phyloP scores from a whole-genome alignment of 495 filamentous ascomycete species.

The Neurospora sublineolata region DNA sequence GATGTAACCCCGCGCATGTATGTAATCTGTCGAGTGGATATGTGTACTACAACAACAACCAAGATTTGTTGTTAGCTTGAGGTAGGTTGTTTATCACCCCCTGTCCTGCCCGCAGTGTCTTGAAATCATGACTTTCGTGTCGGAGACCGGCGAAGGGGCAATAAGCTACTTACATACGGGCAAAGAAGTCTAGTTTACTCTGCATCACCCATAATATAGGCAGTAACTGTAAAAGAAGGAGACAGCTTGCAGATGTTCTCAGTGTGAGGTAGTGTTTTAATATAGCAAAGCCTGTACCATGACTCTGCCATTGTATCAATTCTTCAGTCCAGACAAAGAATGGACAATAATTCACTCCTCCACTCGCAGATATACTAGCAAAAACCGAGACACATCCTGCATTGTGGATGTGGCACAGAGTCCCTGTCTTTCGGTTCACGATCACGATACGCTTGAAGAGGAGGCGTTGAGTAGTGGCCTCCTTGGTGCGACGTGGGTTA shows the following conservation, averaged over 20 bases:
- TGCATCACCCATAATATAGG: too few species aligned
- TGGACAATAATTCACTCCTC: too few species aligned
- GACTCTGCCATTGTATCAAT: neutral
- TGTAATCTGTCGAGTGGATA: neutral
- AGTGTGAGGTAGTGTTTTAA: too few species aligned
- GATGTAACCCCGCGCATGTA: neutral
- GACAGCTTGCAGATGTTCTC: too few species aligned
- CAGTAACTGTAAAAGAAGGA: too few species aligned
- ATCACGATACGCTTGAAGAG: neutral
- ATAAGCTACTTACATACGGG: neutral
- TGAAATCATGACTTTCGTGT: neutral
- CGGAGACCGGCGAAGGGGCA: neutral
- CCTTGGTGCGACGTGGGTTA: neutral
- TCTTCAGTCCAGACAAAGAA: neutral
- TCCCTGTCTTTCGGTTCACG: neutral
- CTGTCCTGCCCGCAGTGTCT: neutral
- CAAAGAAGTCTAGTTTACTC: too few species aligned
- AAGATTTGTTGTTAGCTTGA: neutral
- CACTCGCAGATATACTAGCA: neutral
- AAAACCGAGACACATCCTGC: neutral
- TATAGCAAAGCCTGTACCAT: too few species aligned
- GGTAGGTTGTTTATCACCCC: neutral
- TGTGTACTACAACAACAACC: neutral
- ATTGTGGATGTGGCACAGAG: neutral
- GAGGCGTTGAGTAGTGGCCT: neutral